Evolutionary conservation across 1,139 yeast species (phyloP), one percentile per base, ranked within the genome.

Genomic region (Saccharomyces hybrid): DNA sequence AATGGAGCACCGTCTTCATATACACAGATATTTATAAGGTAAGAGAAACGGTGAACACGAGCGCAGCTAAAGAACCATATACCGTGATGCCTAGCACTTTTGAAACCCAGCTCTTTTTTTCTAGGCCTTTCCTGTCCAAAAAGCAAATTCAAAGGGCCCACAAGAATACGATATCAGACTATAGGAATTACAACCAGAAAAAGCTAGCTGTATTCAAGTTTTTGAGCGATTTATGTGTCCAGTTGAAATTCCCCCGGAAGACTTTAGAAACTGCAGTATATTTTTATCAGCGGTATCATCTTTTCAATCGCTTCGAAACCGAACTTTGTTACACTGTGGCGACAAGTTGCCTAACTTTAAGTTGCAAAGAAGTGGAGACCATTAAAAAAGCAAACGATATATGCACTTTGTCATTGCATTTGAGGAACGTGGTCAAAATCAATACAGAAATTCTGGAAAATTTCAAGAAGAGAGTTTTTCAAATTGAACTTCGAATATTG

Each of bases 281-380:
- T 60, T 83, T 83, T 61, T 88, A 82, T 67, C 95, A 86, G 62
- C 73, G 90, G 55, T 88, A 77, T 67, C 86, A 80, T 64, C 73
- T 88, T 25, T 82, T 83, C 69, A 84, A 84, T 65, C 71, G 72
- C 59, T 84, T 84, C 62, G 83, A 80, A 56, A 70, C 73, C 1
- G 70, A 65, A 27, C 53, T 68, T 23, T 71, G 74, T 53, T 67
- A 73, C 62, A 84, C 84, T 48, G 80, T 86, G 25, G 90, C 88
- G 0, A 71, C 86, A 4, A 80, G 96, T 5, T 81, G 95, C 56
- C 66, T 93, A n/a, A 81, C 89, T 57, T 77, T 90, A 38, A 88
- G 97, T 2, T 77, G 86, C 48, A 91, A 93, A 69, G 83, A 84
- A 62, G 96, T 89, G 66, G 98, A 91, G 67, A 90, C 96, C 47